Base-by-base conservation (phyloP, 352 stramenopile species). In the Phytophthora megakarya region DNA sequence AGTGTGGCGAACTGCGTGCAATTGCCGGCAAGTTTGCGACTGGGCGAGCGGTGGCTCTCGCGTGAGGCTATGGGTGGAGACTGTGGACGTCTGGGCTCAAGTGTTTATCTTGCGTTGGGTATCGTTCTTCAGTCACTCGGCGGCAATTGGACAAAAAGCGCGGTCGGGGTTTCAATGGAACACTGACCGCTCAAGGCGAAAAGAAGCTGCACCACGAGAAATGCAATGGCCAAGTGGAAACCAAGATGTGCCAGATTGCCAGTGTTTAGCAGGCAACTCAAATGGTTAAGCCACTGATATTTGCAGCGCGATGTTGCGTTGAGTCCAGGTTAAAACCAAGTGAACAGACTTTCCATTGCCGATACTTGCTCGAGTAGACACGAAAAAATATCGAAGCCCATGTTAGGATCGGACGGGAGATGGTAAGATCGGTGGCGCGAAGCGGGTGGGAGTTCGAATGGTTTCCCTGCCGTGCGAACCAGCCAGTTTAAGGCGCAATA, bases 121-220 rank as follows among this genome's bases (percentile, higher is more conserved):
- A 55, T 72, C 28, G 46, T 57, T 22, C 43, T 23, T 5, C 6
- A 2, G 39, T 39, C n/a, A 48, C 28, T 54, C 32, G 13, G 15
- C 43, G 35, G 26, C 55, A 69, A 75, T 75, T 72, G 67, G 61
- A 61, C 62, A 72, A 75, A 74, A 67, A 51, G 21, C 53, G 12
- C 16, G 21, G 53, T 37, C 37, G 25, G 21, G 39, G 40, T 56
- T 70, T 61, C 37, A 63, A 35, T 65, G 62, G 33, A 49, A 57
- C 35, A 26, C 19, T n/a, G 11, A 35, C 30, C 30, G 26, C 26
- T 35, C 13, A 15, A 15, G 39, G 30, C 40, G 40, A 67, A 70
- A 67, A 70, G 47, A 70, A 66, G 47, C 62, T 54, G 62, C 55
- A 66, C 39, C 40, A 49, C 19, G 0, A 9, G 32, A 25, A 42